Conservation (phyloP, 306 rosid species). For the apple (Malus domestica) region DNA sequence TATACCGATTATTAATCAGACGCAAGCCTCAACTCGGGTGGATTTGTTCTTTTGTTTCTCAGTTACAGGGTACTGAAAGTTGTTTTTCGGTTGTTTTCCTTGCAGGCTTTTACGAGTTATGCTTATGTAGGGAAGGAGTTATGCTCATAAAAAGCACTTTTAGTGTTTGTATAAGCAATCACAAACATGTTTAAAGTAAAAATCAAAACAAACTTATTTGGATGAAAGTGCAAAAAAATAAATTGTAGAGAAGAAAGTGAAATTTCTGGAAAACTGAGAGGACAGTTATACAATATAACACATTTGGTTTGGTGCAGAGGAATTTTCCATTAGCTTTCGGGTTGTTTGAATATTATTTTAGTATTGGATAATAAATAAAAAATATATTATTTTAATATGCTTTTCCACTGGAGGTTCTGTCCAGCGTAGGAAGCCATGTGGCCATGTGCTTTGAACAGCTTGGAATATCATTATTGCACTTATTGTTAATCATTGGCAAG, state of each 20-base stretch:
- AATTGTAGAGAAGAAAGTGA: not conserved
- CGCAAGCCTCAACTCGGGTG: too few relatives aligned
- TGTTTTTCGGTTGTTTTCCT: too few relatives aligned
- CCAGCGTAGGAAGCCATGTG: conserved; percentile 4
- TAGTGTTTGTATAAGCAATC: too few relatives aligned
- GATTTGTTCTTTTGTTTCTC: too few relatives aligned
- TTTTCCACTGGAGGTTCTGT: conserved; percentile 2
- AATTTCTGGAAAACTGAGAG: not conserved
- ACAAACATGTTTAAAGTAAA: too few relatives aligned
- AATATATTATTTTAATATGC: not conserved
- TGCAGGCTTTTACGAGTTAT: too few relatives aligned
- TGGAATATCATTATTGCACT: not conserved
- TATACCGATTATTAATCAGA: too few relatives aligned
- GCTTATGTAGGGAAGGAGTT: too few relatives aligned
- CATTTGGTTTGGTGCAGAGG: conserved; percentile 16
- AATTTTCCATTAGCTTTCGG: conserved; percentile 27
- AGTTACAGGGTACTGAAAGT: too few relatives aligned
- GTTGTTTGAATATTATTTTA: conserved; percentile 2
- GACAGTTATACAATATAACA: not conserved
- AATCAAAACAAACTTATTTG: too few relatives aligned
- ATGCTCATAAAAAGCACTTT: too few relatives aligned
- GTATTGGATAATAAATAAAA: not conserved
- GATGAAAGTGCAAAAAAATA: not conserved
- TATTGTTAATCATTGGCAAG: not conserved
- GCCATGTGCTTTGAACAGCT: conserved; percentile 11